Evolutionary conservation across 2,329 filamentous ascomycete species (phyloP), one percentile per base, ranked within the genome.

Genomic region (Microascus cirrosus): DNA sequence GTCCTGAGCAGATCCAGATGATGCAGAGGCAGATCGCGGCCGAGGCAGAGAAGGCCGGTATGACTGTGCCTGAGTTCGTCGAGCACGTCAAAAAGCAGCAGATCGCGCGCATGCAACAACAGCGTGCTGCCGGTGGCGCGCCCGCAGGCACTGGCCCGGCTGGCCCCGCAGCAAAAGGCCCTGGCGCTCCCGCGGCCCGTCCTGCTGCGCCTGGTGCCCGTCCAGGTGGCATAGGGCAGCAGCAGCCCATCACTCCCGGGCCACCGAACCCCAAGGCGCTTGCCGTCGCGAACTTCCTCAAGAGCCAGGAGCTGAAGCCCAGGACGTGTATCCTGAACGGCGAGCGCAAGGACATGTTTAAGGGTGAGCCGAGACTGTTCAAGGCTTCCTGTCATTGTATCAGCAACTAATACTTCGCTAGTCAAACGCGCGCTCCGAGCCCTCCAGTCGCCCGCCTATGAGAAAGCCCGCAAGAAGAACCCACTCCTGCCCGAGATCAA

Each of bases 271-370:
- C 93, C 45, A 85, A 91, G 67, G 92, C 91, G 22, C 74, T 97
- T 53, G 91, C 92, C 10, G 81, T 99, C 58, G 95, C 94, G 63
- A 87, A 90, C 67, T 99, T 95, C 74, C 76, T 99, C 60, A 85
- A 85, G 64, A 73, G 81, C 59, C 92, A 96, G 74, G 83, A 94
- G 60, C 75, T 99, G 63, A 99, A 99, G 80, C 80, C 83, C 20
- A 81, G 94, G 62, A 96, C 92, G 20, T 93, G 89, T 70, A 95
- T 99, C 62, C 82, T 97, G 63, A 92, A 96, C 63, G 94, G 94
- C 66, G 92, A 96, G 79, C 84, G 94, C 67, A 97, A 96, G 75
- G 93, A 99, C 63, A 95, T 99, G 89, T 97, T 99, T 74, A 88
- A 87, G 80, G 91, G 90, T 93, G 77, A 55, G 68, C 61, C 24